A percentile compares a stretch with the other conserved stretches of the same genome.
Conservation (phyloP, 2,329 filamentous ascomycete species). For the Acrocalymma vagum region DNA sequence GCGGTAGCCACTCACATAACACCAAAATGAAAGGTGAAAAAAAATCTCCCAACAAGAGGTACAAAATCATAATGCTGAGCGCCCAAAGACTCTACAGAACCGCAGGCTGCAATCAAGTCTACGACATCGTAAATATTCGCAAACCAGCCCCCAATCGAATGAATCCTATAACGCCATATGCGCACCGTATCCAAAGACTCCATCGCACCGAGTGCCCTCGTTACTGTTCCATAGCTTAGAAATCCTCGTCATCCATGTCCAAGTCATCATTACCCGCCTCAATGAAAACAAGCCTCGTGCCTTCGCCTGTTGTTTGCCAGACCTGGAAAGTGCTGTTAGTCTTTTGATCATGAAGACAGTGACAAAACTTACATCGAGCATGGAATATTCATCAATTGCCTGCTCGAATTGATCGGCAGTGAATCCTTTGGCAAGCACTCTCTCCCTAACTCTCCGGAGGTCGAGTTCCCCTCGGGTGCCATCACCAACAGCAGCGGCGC, state of each 20-base stretch:
- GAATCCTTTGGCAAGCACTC: slow-evolving; percentile 95
- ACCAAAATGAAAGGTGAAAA: too few species aligned
- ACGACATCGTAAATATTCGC: too few species aligned
- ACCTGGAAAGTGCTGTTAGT: slow-evolving; percentile 52
- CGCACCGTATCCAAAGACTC: slow-evolving; percentile 31
- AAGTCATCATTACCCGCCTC: slow-evolving; percentile 59
- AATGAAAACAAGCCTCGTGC: slow-evolving; percentile 63
- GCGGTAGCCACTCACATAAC: too few species aligned
- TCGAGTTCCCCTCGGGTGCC: slow-evolving; percentile 79
- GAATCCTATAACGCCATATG: slow-evolving; percentile 32
- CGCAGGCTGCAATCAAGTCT: too few species aligned
- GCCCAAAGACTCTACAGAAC: too few species aligned
- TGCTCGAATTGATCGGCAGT: slow-evolving; percentile 91
- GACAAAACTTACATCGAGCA: slow-evolving; percentile 77
- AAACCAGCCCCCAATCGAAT: slow-evolving; percentile 13
- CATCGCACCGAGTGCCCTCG: slow-evolving; percentile 16
- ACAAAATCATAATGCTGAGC: too few species aligned
- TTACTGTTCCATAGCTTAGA: slow-evolving; percentile 26
- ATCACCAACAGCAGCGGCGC: slow-evolving; percentile 80
- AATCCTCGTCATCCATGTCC: slow-evolving; percentile 50
- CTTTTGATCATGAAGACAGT: slow-evolving; percentile 1
- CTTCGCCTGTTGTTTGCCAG: slow-evolving; percentile 64
- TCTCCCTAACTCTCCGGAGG: slow-evolving; percentile 86
- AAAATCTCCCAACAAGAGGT: too few species aligned
- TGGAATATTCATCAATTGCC: slow-evolving; percentile 88